A percentile compares a stretch with the other conserved stretches of the same genome.
Conservation (phyloP, 2,329 filamentous ascomycete genomes). For the Monosporascus sp. region DNA sequence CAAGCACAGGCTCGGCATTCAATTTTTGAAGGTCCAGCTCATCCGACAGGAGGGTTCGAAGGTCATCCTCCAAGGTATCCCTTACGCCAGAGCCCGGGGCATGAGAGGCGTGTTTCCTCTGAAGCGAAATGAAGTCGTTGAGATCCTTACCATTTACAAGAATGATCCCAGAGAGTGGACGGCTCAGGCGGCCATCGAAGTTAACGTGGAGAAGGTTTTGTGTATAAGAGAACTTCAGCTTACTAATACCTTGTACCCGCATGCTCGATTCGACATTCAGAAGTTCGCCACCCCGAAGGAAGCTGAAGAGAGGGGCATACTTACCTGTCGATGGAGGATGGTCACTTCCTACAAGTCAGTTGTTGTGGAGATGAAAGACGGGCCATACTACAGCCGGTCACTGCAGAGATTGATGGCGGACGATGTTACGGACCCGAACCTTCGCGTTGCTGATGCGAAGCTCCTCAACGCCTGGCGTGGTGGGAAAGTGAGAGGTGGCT, state of each 20-base stretch:
- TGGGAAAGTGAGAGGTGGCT: slow-evolving; percentile 33
- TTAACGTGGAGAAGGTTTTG: slow-evolving; percentile 34
- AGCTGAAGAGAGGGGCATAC: slow-evolving; percentile 24
- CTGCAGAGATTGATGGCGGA: slow-evolving; percentile 17
- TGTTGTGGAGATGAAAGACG: neutral
- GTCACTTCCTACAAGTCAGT: slow-evolving; percentile 25
- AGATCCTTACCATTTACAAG: slow-evolving; percentile 30
- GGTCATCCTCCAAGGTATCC: slow-evolving; percentile 32
- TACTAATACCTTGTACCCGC: slow-evolving; percentile 51
- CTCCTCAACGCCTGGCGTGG: slow-evolving; percentile 35
- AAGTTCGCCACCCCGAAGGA: slow-evolving; percentile 15
- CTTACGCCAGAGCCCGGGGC: slow-evolving; percentile 26
- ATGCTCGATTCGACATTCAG: slow-evolving; percentile 21
- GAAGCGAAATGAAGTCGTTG: slow-evolving; percentile 41
- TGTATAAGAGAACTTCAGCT: slow-evolving; percentile 38
- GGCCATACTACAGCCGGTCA: slow-evolving; percentile 5
- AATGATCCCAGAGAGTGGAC: slow-evolving; percentile 28
- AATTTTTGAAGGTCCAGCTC: slow-evolving; percentile 10
- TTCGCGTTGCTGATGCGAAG: slow-evolving; percentile 23
- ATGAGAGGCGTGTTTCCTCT: slow-evolving; percentile 31
- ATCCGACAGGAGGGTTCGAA: slow-evolving; percentile 6
- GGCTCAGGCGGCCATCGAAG: slow-evolving; percentile 37
- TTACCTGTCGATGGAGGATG: slow-evolving; percentile 52
- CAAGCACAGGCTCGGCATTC: neutral
- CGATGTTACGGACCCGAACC: slow-evolving; percentile 15